Percentiles rank a stretch among this genome's conserved stretches.
phyloP scores from a whole-genome alignment of 805 yeast genomes.

The Kazachstania bromeliacearum region DNA sequence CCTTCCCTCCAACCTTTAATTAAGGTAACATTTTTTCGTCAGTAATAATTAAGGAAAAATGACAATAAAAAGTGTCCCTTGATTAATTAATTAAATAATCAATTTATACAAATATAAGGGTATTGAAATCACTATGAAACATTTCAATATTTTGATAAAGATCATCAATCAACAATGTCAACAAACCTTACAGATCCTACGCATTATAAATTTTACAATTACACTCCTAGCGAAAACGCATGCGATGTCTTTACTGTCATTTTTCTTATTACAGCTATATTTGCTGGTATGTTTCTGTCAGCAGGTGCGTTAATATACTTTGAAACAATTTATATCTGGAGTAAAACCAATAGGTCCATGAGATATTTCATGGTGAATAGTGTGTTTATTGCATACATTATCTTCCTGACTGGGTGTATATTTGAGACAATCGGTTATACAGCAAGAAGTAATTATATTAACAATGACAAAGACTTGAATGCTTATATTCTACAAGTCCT shows the following conservation, averaged over 20 bases:
- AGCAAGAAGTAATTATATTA: slow-evolving; percentile 14
- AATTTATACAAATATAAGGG: too few relatives aligned
- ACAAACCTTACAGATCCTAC: too few relatives aligned
- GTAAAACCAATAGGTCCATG: background rate
- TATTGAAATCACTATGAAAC: too few relatives aligned
- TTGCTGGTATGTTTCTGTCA: slow-evolving; percentile 8
- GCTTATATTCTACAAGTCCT: slow-evolving; percentile 23
- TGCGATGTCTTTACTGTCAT: slow-evolving; percentile 8
- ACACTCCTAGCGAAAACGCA: slow-evolving; percentile 10
- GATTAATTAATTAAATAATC: too few relatives aligned
- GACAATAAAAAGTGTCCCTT: too few relatives aligned
- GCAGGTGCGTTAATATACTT: slow-evolving; percentile 1
- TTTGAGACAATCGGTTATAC: slow-evolving; percentile 23
- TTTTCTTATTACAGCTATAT: too few relatives aligned
- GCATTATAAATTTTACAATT: slow-evolving; percentile 10
- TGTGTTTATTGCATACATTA: slow-evolving; percentile 10
- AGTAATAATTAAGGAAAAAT: too few relatives aligned
- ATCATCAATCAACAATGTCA: too few relatives aligned
- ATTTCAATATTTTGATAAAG: too few relatives aligned
- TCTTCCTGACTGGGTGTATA: slow-evolving; percentile 19
- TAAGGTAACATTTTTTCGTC: too few relatives aligned
- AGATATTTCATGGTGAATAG: slow-evolving; percentile 1
- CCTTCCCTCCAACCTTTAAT: too few relatives aligned
- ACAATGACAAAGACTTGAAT: slow-evolving; percentile 4
- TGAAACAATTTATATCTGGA: slow-evolving; percentile 1